phyloP scores from a whole-genome alignment of 108 stramenopile species.

The Heterococcus sp. region DNA sequence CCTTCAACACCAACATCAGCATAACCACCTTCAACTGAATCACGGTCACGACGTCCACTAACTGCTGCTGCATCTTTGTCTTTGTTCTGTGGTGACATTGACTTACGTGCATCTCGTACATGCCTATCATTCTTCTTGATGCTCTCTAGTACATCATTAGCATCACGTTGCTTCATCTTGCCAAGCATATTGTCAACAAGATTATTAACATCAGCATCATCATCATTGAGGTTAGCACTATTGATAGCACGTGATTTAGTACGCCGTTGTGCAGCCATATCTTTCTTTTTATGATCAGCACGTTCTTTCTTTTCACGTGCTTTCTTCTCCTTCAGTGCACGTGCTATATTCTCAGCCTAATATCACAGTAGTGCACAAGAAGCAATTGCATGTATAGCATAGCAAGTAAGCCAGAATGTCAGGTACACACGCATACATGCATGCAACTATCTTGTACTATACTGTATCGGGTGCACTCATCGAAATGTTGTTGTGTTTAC shows the following conservation, averaged over 20 bases:
- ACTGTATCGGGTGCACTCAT: not conserved
- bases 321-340: slow-evolving; percentile 27
- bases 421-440: not conserved
- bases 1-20: too few species aligned
- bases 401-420: too few species aligned
- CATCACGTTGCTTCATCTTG: slow-evolving; percentile 47
- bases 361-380: too few species aligned
- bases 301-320: slow-evolving; percentile 40
- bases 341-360: not conserved
- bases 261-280: slow-evolving; percentile 33
- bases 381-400: not conserved
- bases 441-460: not conserved
- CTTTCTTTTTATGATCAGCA: slow-evolving; percentile 35
- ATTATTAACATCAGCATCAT: slow-evolving; percentile 15
- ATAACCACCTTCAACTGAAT: too few species aligned
- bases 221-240: not conserved
- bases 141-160: slow-evolving; percentile 19
- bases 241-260: not conserved
- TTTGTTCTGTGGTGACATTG: too few species aligned
- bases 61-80: too few species aligned
- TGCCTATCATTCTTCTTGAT: slow-evolving; percentile 31
- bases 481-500: not conserved
- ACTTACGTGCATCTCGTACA: slow-evolving; percentile 7
- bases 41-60: not conserved
- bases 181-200: slow-evolving; percentile 39